Percentiles rank a stretch among this genome's conserved stretches.
Conservation (phyloP, 805 yeast species). For the Wickerhamia fluorescens region DNA sequence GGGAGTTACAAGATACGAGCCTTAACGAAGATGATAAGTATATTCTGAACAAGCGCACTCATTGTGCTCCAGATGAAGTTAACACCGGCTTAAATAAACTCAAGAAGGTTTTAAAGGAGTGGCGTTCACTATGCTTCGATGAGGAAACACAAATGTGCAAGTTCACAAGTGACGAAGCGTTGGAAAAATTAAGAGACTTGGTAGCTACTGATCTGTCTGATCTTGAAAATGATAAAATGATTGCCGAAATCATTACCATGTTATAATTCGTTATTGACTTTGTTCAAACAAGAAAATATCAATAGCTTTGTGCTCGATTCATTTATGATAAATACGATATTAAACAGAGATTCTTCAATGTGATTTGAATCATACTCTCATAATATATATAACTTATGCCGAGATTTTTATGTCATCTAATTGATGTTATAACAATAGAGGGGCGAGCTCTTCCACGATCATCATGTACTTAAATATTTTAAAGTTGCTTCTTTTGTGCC, state of each 20-base stretch:
- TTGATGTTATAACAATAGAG: no score
- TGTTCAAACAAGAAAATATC: background rate
- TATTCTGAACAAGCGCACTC: slow-evolving; percentile 41
- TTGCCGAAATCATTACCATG: slow-evolving; percentile 39
- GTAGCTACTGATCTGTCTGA: slow-evolving; percentile 16
- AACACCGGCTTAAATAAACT: slow-evolving; percentile 45
- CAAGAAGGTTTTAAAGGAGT: slow-evolving; percentile 43
- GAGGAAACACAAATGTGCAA: slow-evolving; percentile 13
- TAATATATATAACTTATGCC: no score
- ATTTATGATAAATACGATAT: no score
- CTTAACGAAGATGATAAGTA: slow-evolving; percentile 31
- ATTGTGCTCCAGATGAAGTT: slow-evolving; percentile 47
- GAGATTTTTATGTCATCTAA: no score
- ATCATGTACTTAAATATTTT: no score
- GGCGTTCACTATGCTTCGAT: slow-evolving; percentile 43
- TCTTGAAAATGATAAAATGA: slow-evolving; percentile 28
- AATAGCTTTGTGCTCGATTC: no score
- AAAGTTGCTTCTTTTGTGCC: no score
- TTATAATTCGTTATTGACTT: slow-evolving; percentile 12
- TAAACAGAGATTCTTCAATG: no score
- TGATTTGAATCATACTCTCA: no score
- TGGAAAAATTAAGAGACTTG: slow-evolving; percentile 29
- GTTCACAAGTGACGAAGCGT: slow-evolving; percentile 32
- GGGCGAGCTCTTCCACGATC: no score
- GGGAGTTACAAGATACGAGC: slow-evolving; percentile 64